Evolutionary conservation across 1,284 basidiomycete genomes (phyloP), one percentile per base, ranked within the genome.

Genomic region (Leccinum colubrinum): DNA sequence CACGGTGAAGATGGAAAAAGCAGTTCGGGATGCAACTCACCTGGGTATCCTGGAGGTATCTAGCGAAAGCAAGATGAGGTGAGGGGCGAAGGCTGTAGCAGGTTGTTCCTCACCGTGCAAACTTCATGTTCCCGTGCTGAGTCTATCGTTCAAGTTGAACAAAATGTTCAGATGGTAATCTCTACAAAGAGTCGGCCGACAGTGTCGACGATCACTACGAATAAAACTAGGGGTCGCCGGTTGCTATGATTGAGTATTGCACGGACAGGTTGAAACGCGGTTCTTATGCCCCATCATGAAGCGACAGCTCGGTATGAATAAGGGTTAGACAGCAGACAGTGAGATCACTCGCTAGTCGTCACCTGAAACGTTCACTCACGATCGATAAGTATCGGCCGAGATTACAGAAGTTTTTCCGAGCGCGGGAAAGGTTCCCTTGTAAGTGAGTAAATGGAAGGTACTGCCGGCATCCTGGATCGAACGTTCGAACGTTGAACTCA

Each of bases 21-120:
- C 4, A 2, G 11, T 2, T 20, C 5, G 33, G 33, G 6, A 20
- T 37, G 46, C 54, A 14, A 68, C 76, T 25, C 65, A 86, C 89
- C 80, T 90, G 89, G 2, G 87, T 87, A 67, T 91, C 87, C 65
- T 86, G 79, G 3, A 91, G 77, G 72, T 91, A 90, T 70, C 90
- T 82, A 54, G 12, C 6, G 17, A 3, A n/a, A n/a, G 39, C 20
- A 59, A 14, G 37, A 25, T 2, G 8, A 27, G 12, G 51, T 56
- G 22, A 55, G 22, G 8, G n/a, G 50, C 17, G 7, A 55, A n/a
- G 8, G 30, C 60, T 33, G 48, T 37, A 57, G 9, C 7, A 22
- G 37, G 58, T 7, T 30, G 20, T 12, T 11, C 67, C 77, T 66
- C 62, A 85, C 83, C 80, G 77, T 61, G 81, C 83, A 75, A 86